These are phyloP conservation scores for Petunia hybrid DNA, from an alignment of 305 asterid species.

Conservation along the genomic window DNA sequence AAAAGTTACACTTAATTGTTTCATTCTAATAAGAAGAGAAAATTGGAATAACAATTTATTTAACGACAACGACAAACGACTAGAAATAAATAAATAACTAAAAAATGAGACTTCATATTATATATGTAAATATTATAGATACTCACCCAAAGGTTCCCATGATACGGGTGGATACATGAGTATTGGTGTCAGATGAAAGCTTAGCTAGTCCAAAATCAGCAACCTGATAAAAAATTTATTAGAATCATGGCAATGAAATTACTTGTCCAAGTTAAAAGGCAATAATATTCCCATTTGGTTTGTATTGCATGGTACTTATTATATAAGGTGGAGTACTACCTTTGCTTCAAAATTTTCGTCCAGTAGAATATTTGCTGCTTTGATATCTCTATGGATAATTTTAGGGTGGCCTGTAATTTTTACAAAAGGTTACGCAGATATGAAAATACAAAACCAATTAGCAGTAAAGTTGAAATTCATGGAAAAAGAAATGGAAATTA, in stretches of 20 bases:
- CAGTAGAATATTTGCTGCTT: conserved; percentile 79
- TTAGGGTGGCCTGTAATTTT: conserved; percentile 78
- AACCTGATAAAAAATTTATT: conserved; percentile 49
- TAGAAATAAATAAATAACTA: no score
- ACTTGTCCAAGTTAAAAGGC: not conserved
- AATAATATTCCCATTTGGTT: not conserved
- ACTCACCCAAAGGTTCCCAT: conserved; percentile 96
- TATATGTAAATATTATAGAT: not conserved
- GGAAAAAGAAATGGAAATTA: conserved; percentile 28
- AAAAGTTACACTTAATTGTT: not conserved
- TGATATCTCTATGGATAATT: conserved; percentile 88
- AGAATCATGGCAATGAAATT: not conserved
- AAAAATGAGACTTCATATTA: not conserved
- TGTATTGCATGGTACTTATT: not conserved
- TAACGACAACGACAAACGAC: not conserved
- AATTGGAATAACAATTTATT: not conserved
- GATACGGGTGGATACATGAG: conserved; percentile 92
- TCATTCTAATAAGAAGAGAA: not conserved
- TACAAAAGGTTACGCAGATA: not conserved
- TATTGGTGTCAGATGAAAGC: conserved; percentile 71
- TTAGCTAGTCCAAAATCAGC: conserved; percentile 97
- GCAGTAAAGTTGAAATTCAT: not conserved
- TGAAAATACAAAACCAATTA: not conserved
- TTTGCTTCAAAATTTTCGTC: conserved; percentile 75
- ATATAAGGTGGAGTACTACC: conserved; percentile 46